phyloP scores from a whole-genome alignment of 352 stramenopile species.

The Phytophthora foliorum region DNA sequence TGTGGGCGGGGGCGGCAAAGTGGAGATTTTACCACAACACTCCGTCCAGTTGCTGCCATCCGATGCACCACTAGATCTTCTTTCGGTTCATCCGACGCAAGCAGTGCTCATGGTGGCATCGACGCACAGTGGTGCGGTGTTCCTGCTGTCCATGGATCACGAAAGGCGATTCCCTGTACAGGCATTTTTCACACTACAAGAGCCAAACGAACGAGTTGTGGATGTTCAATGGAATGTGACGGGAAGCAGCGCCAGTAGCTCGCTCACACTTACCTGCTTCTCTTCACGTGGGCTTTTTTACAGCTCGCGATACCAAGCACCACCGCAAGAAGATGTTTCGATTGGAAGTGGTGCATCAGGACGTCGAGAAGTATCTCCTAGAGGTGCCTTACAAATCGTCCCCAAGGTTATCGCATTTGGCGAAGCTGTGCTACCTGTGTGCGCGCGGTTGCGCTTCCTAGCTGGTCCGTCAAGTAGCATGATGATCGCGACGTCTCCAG shows the following conservation, averaged over 20 bases:
- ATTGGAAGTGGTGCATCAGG: conserved; percentile 19
- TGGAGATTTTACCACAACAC: conserved; percentile 77
- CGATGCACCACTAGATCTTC: conserved; percentile 52
- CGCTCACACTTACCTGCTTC: conserved; percentile 66
- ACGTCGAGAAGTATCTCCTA: conserved; percentile 27
- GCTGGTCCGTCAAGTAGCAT: conserved; percentile 52
- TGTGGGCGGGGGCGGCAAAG: conserved; percentile 46
- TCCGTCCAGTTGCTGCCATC: conserved; percentile 53
- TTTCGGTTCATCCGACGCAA: conserved; percentile 71
- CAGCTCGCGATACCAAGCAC: conserved; percentile 46
- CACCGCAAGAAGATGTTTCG: conserved; percentile 31
- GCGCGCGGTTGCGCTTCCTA: conserved; percentile 55
- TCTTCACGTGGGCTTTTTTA: conserved; percentile 65
- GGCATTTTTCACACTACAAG: conserved; percentile 59
- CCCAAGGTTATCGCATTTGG: conserved; percentile 60
- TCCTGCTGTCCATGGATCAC: conserved; percentile 76
- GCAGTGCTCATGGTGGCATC: conserved; percentile 64
- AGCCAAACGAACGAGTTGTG: conserved; percentile 49
- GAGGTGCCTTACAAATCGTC: conserved; percentile 37
- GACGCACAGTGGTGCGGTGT: conserved; percentile 51
- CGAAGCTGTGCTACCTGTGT: conserved; percentile 52
- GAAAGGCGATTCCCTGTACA: conserved; percentile 73
- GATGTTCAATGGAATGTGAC: conserved; percentile 71
- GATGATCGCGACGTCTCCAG: conserved; percentile 56
- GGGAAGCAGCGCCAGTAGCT: conserved; percentile 30